Conservation (phyloP, 352 stramenopile genomes). For the Thalassiosira exigua region DNA sequence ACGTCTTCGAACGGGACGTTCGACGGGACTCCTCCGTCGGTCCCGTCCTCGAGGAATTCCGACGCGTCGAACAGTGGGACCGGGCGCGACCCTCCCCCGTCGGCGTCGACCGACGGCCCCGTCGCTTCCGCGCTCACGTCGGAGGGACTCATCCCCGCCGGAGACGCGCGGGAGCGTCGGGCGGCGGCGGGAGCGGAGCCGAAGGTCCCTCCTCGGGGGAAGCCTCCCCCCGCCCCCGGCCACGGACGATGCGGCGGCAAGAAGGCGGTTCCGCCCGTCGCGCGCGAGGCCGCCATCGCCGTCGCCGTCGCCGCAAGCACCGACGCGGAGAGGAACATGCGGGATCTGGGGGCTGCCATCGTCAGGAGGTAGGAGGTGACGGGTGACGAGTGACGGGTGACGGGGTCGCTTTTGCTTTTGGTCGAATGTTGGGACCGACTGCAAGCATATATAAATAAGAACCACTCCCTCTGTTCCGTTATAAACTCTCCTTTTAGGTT, state of each 20-base stretch:
- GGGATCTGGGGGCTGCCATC: background rate
- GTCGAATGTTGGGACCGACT: too few species aligned
- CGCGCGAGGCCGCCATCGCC: background rate
- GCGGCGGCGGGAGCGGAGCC: background rate
- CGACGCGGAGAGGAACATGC: background rate
- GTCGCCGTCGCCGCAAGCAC: background rate
- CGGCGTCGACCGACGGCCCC: background rate
- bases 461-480: too few species aligned
- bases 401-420: too few species aligned
- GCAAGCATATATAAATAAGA: too few species aligned
- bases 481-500: too few species aligned
- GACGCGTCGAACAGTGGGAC: background rate
- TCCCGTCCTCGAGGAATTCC: background rate
- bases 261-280: background rate
- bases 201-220: too few species aligned
- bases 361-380: background rate
- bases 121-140: background rate
- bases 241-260: background rate
- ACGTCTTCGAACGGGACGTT: constrained; percentile 29
- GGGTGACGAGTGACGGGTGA: background rate
- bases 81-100: background rate
- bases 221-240: too few species aligned
- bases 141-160: background rate
- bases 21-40: background rate
- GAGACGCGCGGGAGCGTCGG: background rate